Percentiles rank a stretch among this genome's conserved stretches.
Evolutionary conservation across 441 rosid genomes (phyloP).

Genomic region (Biscutella laevigata): DNA sequence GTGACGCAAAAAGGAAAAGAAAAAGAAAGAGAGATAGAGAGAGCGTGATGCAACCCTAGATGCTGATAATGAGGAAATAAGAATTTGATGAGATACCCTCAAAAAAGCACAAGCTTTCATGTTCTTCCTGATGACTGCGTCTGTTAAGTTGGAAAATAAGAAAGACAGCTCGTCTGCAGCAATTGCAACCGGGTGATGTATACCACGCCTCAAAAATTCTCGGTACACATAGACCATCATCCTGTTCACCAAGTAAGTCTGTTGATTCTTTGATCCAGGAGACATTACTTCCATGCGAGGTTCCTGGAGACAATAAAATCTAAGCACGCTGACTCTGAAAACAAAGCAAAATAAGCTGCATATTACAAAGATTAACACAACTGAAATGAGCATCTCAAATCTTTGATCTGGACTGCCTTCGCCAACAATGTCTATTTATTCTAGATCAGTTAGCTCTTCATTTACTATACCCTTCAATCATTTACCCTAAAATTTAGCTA

Average conservation of each 20-base stretch:
- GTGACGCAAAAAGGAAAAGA: background rate
- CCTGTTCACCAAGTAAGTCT: slow-evolving; percentile 62
- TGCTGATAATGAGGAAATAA: background rate
- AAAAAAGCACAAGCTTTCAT: slow-evolving; percentile 61
- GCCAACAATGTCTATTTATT: slow-evolving; percentile 7
- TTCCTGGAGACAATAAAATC: slow-evolving; percentile 44
- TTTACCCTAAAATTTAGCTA: slow-evolving; percentile 9
- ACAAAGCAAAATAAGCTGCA: slow-evolving; percentile 9
- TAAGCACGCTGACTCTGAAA: slow-evolving; percentile 3
- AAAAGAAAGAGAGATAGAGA: background rate
- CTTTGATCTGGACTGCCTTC: slow-evolving; percentile 3
- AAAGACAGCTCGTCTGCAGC: slow-evolving; percentile 63
- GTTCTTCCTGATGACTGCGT: slow-evolving; percentile 58
- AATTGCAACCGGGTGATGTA: slow-evolving; percentile 38
- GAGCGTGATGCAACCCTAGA: background rate
- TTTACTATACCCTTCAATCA: slow-evolving; percentile 9
- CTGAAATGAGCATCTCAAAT: slow-evolving; percentile 7
- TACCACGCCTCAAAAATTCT: slow-evolving; percentile 59
- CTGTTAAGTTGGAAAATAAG: slow-evolving; percentile 66
- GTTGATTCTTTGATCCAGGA: slow-evolving; percentile 81
- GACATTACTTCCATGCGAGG: slow-evolving; percentile 93
- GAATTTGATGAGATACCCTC: slow-evolving; percentile 41
- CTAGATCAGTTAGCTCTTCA: background rate
- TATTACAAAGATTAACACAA: slow-evolving; percentile 1
- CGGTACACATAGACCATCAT: slow-evolving; percentile 77